Evolutionary conservation across 192 early-diverging fungal genomes (phyloP), one percentile per base, ranked within the genome.

Genomic region (Backusella macrospora): DNA sequence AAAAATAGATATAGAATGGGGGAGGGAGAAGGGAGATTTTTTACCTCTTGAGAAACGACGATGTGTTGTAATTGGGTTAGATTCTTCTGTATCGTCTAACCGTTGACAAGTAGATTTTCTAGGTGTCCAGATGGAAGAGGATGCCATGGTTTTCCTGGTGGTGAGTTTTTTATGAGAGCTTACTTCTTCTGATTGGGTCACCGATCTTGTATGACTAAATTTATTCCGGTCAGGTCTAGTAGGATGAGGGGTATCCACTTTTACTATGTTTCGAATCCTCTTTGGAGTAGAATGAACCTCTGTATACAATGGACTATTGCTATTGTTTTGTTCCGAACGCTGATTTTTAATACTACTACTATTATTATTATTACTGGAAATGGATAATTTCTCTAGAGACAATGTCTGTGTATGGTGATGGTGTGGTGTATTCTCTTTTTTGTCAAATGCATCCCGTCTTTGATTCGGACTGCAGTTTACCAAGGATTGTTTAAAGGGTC

Each of bases 141-240:
- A 59, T 12, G 21, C 52, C 52, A 59, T 59, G 52, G 52, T 26
- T 23, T 23, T 59, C 4, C 52, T 59, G 21, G 52, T 2, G 21
- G 21, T 59, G 3, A 59, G 23, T 26, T 59, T 59, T 9, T 23
- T 55, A 23, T 26, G 9, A 3, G 26, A 59, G 23, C 8, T 59
- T 10, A 23, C 13, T 59, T 10, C 52, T 26, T 59, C 52, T 59
- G 52, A 23, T 59, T 59, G 52, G 52, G 52, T 23, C 9, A 59
- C 52, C 21, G 52, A 59, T 59, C 52, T 59, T 59, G 52, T 59
- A 59, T 59, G 52, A 59, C 12, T 59, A 59, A 59, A 59, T 59
- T 26, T 59, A 59, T 59, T 59, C 52, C 52, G 52, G 52, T 59
- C 52, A 59, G 52, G 52, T 26, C 21, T 59, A 23, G 13, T 59